Evolutionary conservation across 805 yeast species (phyloP).

Genomic region (Nakazawaea ernobii): DNA sequence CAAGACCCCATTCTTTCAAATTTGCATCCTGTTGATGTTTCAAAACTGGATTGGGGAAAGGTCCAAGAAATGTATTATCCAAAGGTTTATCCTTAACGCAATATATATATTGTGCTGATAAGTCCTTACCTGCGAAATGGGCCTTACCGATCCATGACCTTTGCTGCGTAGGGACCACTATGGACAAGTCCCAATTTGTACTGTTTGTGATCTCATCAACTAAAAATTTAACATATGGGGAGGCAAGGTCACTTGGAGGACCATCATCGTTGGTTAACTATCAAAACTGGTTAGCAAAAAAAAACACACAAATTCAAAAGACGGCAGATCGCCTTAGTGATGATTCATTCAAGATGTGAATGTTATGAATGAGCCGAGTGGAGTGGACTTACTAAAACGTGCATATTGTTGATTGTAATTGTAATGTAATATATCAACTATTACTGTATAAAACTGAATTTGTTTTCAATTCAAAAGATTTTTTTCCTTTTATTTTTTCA

Average conservation of each 20-base stretch:
- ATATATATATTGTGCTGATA: constrained; percentile 60
- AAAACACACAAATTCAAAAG: too few relatives aligned
- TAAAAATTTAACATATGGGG: constrained; percentile 82
- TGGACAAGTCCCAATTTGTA: constrained; percentile 82
- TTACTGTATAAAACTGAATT: too few relatives aligned
- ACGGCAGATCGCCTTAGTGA: too few relatives aligned
- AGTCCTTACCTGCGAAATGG: constrained; percentile 74
- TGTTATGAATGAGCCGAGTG: too few relatives aligned
- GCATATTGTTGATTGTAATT: constrained; percentile 6
- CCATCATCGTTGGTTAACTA: constrained; percentile 91
- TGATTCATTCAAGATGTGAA: too few relatives aligned
- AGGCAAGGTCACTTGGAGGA: constrained; percentile 70
- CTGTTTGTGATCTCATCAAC: constrained; percentile 57
- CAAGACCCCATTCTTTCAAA: constrained; percentile 74
- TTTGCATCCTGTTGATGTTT: constrained; percentile 30
- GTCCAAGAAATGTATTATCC: constrained; percentile 61
- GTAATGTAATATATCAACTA: too few relatives aligned
- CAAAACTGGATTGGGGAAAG: constrained; percentile 48
- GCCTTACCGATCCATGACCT: constrained; percentile 98
- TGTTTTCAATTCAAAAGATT: too few relatives aligned
- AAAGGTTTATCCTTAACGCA: constrained; percentile 37
- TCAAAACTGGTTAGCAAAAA: background rate
- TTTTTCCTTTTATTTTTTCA: too few relatives aligned
- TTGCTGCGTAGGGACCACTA: constrained; percentile 80
- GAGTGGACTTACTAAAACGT: constrained; percentile 14